These are phyloP conservation scores for Baudoinia panamericana DNA, from an alignment of 495 filamentous ascomycete species.

Conservation along the genomic window DNA sequence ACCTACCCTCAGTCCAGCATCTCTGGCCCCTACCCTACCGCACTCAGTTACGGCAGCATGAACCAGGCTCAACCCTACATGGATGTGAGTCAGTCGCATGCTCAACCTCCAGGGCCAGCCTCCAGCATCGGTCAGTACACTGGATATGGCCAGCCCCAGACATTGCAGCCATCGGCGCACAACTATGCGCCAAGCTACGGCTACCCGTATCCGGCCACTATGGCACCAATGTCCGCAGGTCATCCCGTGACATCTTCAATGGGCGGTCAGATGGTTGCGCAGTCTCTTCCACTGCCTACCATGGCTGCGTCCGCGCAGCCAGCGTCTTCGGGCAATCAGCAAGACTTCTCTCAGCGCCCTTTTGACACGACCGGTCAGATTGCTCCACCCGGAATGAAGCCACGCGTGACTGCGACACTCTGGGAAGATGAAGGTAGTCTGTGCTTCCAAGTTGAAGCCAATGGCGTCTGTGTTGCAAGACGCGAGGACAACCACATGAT, in stretches of 20 bases:
- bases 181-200: constrained; percentile 56
- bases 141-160: constrained; percentile 50
- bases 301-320: constrained; percentile 15
- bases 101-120: constrained; percentile 69
- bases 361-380: constrained; percentile 88
- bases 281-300: constrained; percentile 25
- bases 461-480: constrained; percentile 89
- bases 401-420: constrained; percentile 88
- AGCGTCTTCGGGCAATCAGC: constrained; percentile 10
- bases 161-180: constrained; percentile 64
- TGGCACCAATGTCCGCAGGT: constrained; percentile 59
- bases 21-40: constrained; percentile 24
- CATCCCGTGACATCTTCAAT: constrained; percentile 59
- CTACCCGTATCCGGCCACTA: constrained; percentile 60
- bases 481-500: constrained; percentile 99
- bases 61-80: constrained; percentile 72
- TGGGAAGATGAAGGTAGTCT: constrained; percentile 98
- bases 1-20: constrained; percentile 25
- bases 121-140: constrained; percentile 56
- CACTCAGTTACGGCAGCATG: constrained; percentile 52
- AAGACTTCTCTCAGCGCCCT: constrained; percentile 36
- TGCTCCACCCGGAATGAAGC: constrained; percentile 92
- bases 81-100: constrained; percentile 66
- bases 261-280: constrained; percentile 31
- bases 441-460: constrained; percentile 94